Percentiles rank a stretch among this genome's conserved stretches.
These are phyloP conservation scores for Sarocladium strictum DNA, from an alignment of 2,329 filamentous ascomycete species.

Conservation along the genomic window DNA sequence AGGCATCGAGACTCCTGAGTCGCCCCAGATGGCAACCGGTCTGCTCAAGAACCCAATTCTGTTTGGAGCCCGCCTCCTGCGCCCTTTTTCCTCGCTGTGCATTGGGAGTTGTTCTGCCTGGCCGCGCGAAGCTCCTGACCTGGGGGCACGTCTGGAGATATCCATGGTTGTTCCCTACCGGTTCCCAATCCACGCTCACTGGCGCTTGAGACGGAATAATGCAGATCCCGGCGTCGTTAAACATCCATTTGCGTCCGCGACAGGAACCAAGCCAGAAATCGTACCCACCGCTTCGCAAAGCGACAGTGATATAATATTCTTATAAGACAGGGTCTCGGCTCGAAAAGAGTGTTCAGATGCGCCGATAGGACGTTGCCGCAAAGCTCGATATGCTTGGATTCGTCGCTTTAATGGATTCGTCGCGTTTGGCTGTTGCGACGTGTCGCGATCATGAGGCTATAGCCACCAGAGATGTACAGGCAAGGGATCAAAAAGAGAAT, in stretches of 20 bases:
- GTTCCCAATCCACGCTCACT: too few species aligned
- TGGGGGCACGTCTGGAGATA: constrained; percentile 50
- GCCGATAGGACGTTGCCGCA: too few species aligned
- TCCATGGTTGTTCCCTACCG: constrained; percentile 40
- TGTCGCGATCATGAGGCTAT: neutral
- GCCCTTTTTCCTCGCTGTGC: constrained; percentile 39
- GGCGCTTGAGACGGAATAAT: neutral
- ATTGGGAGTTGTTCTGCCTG: constrained; percentile 33
- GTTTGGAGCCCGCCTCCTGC: constrained; percentile 34
- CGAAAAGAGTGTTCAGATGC: too few species aligned
- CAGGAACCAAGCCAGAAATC: too few species aligned
- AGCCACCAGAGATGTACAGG: neutral
- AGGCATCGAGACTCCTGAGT: constrained; percentile 88
- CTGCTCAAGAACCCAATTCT: constrained; percentile 76
- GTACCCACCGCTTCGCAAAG: too few species aligned
- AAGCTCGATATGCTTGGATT: too few species aligned
- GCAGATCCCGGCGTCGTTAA: neutral
- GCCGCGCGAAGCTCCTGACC: constrained; percentile 27
- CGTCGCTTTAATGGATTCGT: too few species aligned
- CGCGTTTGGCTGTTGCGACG: neutral
- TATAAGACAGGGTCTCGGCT: too few species aligned
- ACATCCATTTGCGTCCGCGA: neutral
- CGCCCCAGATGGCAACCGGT: constrained; percentile 82
- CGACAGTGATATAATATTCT: too few species aligned
- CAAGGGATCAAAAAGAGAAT: neutral